These are phyloP conservation scores for Pisolithus albus DNA, from an alignment of 768 basidiomycete species.

Conservation along the genomic window DNA sequence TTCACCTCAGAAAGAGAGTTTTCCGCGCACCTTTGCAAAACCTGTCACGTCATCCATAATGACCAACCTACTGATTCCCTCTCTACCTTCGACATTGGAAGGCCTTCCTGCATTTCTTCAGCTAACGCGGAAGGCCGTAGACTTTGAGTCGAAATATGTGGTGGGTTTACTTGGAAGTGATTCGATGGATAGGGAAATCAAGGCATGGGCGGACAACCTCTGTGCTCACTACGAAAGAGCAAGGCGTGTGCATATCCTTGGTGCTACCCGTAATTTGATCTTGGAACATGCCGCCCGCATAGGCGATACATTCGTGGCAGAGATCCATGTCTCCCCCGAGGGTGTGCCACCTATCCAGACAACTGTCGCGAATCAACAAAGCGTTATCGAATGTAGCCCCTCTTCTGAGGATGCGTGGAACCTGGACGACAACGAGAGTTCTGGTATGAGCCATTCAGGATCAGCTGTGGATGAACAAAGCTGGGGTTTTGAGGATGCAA, in stretches of 20 bases:
- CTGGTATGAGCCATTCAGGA: slow-evolving; percentile 19
- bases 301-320: slow-evolving; percentile 23
- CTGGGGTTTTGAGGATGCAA: slow-evolving; percentile 52
- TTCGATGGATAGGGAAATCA: slow-evolving; percentile 45
- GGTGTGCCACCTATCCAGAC: background rate
- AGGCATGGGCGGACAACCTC: slow-evolving; percentile 62
- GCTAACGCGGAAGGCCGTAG: slow-evolving; percentile 49
- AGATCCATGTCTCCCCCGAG: slow-evolving; percentile 8
- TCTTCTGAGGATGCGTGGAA: slow-evolving; percentile 36
- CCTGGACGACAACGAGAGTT: slow-evolving; percentile 35
- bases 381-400: background rate
- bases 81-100: slow-evolving; percentile 60
- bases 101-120: slow-evolving; percentile 56
- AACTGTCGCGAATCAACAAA: background rate
- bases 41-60: slow-evolving; percentile 57
- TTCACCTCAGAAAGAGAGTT: slow-evolving; percentile 33
- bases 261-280: slow-evolving; percentile 51
- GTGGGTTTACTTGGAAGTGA: slow-evolving; percentile 44
- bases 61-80: slow-evolving; percentile 57
- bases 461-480: slow-evolving; percentile 29
- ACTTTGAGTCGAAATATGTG: slow-evolving; percentile 57
- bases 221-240: slow-evolving; percentile 74
- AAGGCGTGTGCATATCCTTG: slow-evolving; percentile 59
- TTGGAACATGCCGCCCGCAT: slow-evolving; percentile 20
- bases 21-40: slow-evolving; percentile 54